Evolutionary conservation across 495 filamentous ascomycete genomes (phyloP).

Genomic region (Xanthoparmelia taractica): DNA sequence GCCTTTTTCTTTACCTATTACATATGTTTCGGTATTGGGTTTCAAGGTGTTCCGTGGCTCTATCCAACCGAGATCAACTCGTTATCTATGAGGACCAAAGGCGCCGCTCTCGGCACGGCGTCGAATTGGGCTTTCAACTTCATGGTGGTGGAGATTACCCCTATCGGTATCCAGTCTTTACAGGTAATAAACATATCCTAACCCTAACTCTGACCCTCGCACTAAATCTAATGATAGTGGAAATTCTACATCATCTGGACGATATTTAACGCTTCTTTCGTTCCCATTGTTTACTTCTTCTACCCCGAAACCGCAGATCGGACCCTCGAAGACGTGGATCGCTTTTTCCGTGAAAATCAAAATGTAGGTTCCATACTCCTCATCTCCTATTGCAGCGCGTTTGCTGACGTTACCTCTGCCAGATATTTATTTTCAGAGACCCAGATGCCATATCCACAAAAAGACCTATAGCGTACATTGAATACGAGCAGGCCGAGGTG

Average conservation of each 20-base stretch:
- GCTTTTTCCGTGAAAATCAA: conserved; percentile 37
- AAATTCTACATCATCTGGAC: conserved; percentile 63
- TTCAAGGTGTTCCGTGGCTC: conserved; percentile 53
- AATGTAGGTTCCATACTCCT: background rate
- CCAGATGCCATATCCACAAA: conserved; percentile 34
- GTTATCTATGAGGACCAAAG: conserved; percentile 50
- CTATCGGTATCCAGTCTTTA: conserved; percentile 48
- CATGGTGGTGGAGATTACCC: conserved; percentile 52
- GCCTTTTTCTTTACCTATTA: conserved; percentile 50
- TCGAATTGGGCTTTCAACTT: too few relatives aligned
- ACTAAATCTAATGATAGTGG: too few relatives aligned
- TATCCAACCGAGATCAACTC: conserved; percentile 59
- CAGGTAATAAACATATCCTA: too few relatives aligned
- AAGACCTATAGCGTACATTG: conserved; percentile 34
- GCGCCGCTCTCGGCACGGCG: conserved; percentile 40
- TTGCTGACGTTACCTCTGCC: background rate
- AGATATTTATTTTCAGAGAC: conserved; percentile 34
- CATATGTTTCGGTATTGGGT: conserved; percentile 47
- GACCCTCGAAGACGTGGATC: conserved; percentile 45
- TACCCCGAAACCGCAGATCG: conserved; percentile 56
- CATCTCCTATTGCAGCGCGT: background rate
- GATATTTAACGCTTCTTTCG: conserved; percentile 50
- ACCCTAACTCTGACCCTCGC: too few relatives aligned
- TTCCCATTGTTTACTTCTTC: conserved; percentile 57
- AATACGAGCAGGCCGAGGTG: conserved; percentile 31